Percentiles rank a stretch among this genome's conserved stretches.
Conservation (phyloP, 495 filamentous ascomycete species). For the Pyrenula massariospora region DNA sequence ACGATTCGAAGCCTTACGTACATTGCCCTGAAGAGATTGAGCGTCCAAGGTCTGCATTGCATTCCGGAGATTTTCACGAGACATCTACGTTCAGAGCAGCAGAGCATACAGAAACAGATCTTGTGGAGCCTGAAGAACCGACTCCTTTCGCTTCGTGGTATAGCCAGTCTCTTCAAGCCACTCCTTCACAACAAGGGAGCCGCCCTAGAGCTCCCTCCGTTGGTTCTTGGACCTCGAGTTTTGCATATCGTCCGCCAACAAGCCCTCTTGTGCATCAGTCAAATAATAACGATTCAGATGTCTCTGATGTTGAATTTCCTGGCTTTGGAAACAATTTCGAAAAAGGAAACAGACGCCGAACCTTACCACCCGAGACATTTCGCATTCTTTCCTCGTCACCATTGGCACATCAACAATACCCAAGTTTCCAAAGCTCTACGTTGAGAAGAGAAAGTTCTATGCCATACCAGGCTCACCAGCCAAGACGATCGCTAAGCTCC, state of each 20-base stretch:
- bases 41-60: conserved; percentile 74
- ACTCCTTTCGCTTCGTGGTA: conserved; percentile 42
- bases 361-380: conserved; percentile 46
- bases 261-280: conserved; percentile 87
- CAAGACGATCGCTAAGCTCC: conserved; percentile 60
- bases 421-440: conserved; percentile 2
- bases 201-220: conserved; percentile 49
- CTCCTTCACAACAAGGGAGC: conserved; percentile 3
- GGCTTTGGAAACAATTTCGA: conserved; percentile 17
- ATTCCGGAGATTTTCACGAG: conserved; percentile 66
- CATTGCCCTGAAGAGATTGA: conserved; percentile 47
- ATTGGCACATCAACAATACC: conserved; percentile 7
- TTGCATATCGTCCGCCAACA: conserved; percentile 77
- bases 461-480: conserved; percentile 57
- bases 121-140: conserved; percentile 15
- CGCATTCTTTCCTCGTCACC: conserved; percentile 27
- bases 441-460: conserved; percentile 37
- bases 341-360: conserved; percentile 43
- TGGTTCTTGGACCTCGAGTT: conserved; percentile 69
- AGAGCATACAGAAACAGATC: neutral
- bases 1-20: neutral
- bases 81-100: conserved; percentile 8
- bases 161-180: conserved; percentile 15
- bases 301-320: conserved; percentile 16
- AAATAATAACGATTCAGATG: conserved; percentile 72